phyloP scores from a whole-genome alignment of 2,329 filamentous ascomycete genomes.

The Phialemonium atrogriseum region DNA sequence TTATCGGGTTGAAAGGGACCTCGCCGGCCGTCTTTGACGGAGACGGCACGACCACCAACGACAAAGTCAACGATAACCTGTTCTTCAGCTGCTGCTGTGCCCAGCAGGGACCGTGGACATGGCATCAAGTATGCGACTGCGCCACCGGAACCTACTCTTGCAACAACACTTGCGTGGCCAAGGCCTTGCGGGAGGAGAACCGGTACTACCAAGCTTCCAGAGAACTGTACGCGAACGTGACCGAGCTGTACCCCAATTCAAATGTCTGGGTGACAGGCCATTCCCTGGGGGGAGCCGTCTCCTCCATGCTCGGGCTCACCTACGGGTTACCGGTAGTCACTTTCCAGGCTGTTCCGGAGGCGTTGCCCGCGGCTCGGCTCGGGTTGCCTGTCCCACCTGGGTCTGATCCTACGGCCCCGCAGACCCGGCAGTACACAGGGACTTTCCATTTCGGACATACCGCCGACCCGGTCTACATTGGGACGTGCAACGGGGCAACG shows the following conservation, averaged over 20 bases:
- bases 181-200: slow-evolving; percentile 71
- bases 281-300: slow-evolving; percentile 83
- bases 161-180: slow-evolving; percentile 81
- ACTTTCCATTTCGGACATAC: slow-evolving; percentile 91
- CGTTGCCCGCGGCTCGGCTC: slow-evolving; percentile 73
- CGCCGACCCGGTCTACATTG: slow-evolving; percentile 90
- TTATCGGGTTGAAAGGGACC: slow-evolving; percentile 91
- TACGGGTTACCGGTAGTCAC: slow-evolving; percentile 88
- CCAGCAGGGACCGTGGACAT: slow-evolving; percentile 83
- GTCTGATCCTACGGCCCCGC: slow-evolving; percentile 60
- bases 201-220: slow-evolving; percentile 85
- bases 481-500: slow-evolving; percentile 82
- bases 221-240: slow-evolving; percentile 88
- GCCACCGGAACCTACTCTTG: slow-evolving; percentile 80
- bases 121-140: slow-evolving; percentile 90
- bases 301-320: slow-evolving; percentile 80
- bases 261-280: slow-evolving; percentile 88
- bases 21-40: slow-evolving; percentile 88
- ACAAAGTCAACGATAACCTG: slow-evolving; percentile 96
- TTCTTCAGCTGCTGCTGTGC: slow-evolving; percentile 98
- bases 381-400: slow-evolving; percentile 82
- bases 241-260: slow-evolving; percentile 74
- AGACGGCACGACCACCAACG: slow-evolving; percentile 92
- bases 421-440: slow-evolving; percentile 64
- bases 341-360: slow-evolving; percentile 89